phyloP scores from a whole-genome alignment of 2,329 filamentous ascomycete species.

The Pseudopyricularia javanii region DNA sequence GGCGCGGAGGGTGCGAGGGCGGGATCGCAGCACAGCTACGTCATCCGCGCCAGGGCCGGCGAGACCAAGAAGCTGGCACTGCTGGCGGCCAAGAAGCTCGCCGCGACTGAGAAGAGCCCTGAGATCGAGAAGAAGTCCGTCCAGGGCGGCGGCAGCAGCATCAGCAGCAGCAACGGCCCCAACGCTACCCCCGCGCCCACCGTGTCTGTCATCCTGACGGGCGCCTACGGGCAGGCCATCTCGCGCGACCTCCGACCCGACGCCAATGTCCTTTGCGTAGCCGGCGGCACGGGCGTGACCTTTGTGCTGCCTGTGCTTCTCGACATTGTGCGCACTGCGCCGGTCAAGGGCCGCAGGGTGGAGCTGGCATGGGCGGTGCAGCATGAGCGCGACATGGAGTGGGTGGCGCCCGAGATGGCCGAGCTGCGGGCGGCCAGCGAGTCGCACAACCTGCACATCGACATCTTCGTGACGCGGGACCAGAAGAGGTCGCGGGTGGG shows the following conservation, averaged over 20 bases:
- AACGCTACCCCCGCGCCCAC: conserved; percentile 16
- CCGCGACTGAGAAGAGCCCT: conserved; percentile 7
- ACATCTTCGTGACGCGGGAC: conserved; percentile 48
- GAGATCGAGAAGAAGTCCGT: not conserved
- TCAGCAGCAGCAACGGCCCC: no score
- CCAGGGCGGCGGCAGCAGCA: not conserved
- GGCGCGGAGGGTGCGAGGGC: conserved; percentile 23
- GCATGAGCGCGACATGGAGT: conserved; percentile 38
- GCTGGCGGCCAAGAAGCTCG: conserved; percentile 25
- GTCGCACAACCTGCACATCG: conserved; percentile 30
- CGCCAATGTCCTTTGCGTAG: conserved; percentile 37
- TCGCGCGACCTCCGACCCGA: conserved; percentile 25
- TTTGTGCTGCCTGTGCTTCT: conserved; percentile 41
- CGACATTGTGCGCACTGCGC: conserved; percentile 16
- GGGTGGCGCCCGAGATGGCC: conserved; percentile 45
- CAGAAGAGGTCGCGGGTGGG: not conserved
- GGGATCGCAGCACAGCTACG: conserved; percentile 32
- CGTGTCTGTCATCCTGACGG: conserved; percentile 47
- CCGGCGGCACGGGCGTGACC: conserved; percentile 46
- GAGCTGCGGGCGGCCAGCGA: conserved; percentile 25
- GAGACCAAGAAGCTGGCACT: conserved; percentile 44
- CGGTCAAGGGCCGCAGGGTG: conserved; percentile 27
- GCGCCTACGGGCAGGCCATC: conserved; percentile 46
- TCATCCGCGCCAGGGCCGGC: conserved; percentile 44
- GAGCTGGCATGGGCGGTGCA: conserved; percentile 57